phyloP scores from a whole-genome alignment of 306 rosid genomes.

The Dalbergia oliveri region DNA sequence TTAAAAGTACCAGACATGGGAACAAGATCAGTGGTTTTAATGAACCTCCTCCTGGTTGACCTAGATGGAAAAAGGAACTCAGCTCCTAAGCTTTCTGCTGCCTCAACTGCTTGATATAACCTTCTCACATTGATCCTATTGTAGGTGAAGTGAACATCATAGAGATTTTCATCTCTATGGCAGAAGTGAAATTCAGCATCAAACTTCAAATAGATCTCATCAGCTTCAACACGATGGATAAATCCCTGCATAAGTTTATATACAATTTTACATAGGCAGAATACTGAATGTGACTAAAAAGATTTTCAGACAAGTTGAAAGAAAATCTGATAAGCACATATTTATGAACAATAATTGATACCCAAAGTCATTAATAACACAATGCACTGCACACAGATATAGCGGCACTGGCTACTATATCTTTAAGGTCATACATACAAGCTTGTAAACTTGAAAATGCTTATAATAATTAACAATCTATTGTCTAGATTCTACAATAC shows the following conservation, averaged over 20 bases:
- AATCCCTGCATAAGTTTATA: conserved; percentile 65
- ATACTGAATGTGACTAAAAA: conserved; percentile 14
- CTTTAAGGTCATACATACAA: conserved; percentile 16
- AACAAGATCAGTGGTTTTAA: conserved; percentile 54
- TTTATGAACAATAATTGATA: conserved; percentile 16
- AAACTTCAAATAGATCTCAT: conserved; percentile 77
- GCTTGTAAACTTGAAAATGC: neutral
- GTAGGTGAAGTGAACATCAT: conserved; percentile 73
- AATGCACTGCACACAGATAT: conserved; percentile 21
- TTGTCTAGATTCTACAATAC: conserved; percentile 30
- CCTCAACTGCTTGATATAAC: conserved; percentile 78
- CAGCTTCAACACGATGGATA: conserved; percentile 86
- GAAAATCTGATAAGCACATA: conserved; percentile 5
- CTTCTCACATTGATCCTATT: conserved; percentile 83
- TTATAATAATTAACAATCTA: neutral
- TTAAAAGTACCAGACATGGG: conserved; percentile 71
- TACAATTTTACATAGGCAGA: conserved; percentile 6
- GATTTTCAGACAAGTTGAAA: conserved; percentile 4
- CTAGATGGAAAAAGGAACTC: conserved; percentile 73
- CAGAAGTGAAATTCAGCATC: conserved; percentile 53
- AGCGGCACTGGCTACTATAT: neutral
- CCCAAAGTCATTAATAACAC: neutral
- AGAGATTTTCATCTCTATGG: conserved; percentile 63
- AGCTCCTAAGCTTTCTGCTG: conserved; percentile 54
- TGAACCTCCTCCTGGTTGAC: conserved; percentile 56